Evolutionary conservation across 257 asterid species (phyloP).

Genomic region (Avicennia marina): DNA sequence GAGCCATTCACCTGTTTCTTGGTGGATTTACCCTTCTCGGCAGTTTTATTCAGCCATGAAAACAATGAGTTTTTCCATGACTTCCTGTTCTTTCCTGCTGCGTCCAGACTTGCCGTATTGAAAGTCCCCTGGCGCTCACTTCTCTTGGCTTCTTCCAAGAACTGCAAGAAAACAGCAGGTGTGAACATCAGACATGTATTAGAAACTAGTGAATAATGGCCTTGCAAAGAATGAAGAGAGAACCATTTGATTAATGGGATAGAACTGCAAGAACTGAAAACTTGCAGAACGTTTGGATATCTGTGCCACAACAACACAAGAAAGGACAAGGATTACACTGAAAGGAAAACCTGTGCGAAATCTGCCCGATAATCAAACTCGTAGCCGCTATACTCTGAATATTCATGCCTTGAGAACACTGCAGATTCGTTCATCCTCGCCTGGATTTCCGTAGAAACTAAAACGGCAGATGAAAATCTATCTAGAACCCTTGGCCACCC

Average conservation of each 20-base stretch:
- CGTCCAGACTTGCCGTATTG: slow-evolving; percentile 12
- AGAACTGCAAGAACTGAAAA: not conserved
- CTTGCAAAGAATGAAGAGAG: no score
- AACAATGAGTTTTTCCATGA: slow-evolving; percentile 67
- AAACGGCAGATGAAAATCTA: not conserved
- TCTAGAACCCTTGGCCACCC: no score
- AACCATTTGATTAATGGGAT: no score
- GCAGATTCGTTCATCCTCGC: slow-evolving; percentile 41
- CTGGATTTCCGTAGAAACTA: slow-evolving; percentile 12
- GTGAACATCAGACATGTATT: not conserved
- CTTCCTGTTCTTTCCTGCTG: slow-evolving; percentile 29
- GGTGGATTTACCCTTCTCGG: slow-evolving; percentile 34
- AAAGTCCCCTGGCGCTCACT: slow-evolving; percentile 16
- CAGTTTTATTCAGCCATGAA: slow-evolving; percentile 52
- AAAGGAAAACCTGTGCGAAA: slow-evolving; percentile 45
- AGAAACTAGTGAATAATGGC: no score
- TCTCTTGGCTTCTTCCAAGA: slow-evolving; percentile 64
- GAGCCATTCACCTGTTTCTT: slow-evolving; percentile 21
- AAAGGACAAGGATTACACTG: not conserved
- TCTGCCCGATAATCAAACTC: slow-evolving; percentile 65
- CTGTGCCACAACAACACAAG: not conserved
- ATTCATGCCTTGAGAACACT: slow-evolving; percentile 23
- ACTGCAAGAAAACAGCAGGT: slow-evolving; percentile 29
- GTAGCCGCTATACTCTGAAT: slow-evolving; percentile 23
- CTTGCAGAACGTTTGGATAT: not conserved